phyloP scores from a whole-genome alignment of 805 yeast genomes.

The Wickerhamomyces pijperi region DNA sequence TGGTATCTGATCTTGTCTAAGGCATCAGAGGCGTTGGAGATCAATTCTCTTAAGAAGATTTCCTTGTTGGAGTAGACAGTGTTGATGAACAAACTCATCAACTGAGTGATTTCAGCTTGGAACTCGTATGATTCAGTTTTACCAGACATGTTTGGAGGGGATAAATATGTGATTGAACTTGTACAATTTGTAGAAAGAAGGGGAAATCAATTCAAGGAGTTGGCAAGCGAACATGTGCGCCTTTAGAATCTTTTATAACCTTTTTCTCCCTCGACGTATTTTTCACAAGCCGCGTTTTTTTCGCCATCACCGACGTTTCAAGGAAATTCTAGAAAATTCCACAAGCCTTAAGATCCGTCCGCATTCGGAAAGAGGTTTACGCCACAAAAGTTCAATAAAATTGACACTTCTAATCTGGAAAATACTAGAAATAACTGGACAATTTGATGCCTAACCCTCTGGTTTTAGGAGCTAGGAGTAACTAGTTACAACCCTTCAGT shows the following conservation, averaged over 20 bases:
- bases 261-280: background rate
- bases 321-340: background rate
- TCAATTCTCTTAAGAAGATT: conserved; percentile 96
- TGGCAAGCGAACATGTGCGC: background rate
- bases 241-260: background rate
- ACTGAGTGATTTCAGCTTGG: conserved; percentile 99
- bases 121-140: conserved; percentile 79
- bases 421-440: too few relatives aligned
- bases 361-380: too few relatives aligned
- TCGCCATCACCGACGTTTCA: background rate
- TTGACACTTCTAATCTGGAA: too few relatives aligned
- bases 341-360: background rate
- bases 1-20: conserved; percentile 96
- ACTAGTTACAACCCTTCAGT: too few relatives aligned
- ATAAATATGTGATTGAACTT: background rate
- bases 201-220: background rate
- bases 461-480: too few relatives aligned
- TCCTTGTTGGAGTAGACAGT: conserved; percentile 99
- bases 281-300: background rate
- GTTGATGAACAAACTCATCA: conserved; percentile 99
- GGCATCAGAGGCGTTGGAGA: conserved; percentile 98
- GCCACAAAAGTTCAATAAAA: too few relatives aligned
- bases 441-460: too few relatives aligned
- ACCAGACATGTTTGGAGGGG: background rate
- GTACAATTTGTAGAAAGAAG: background rate